phyloP scores from a whole-genome alignment of 441 rosid species.

The Euphorbia schlechtendalii region DNA sequence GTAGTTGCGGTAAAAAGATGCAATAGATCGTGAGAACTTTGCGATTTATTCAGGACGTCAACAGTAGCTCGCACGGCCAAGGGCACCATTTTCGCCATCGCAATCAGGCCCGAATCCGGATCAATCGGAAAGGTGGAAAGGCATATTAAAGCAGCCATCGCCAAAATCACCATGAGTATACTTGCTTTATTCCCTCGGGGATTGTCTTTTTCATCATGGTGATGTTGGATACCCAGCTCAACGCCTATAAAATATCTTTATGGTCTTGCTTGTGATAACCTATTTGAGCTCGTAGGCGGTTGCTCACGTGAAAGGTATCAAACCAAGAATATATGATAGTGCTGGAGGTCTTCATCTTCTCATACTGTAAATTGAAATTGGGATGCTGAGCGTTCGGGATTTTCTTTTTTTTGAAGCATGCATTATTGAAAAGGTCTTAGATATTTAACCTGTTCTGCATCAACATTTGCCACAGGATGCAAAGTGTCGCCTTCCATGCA shows the following conservation, averaged over 20 bases:
- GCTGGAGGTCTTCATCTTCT: too few species aligned
- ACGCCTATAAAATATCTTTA: too few species aligned
- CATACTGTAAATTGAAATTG: too few species aligned
- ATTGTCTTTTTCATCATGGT: background rate
- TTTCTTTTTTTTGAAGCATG: too few species aligned
- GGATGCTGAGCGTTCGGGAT: too few species aligned
- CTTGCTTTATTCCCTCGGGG: background rate
- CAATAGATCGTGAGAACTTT: background rate
- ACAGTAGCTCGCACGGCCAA: background rate
- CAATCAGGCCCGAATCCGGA: background rate
- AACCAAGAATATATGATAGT: background rate
- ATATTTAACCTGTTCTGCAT: background rate
- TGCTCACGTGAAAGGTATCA: background rate
- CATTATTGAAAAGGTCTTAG: background rate
- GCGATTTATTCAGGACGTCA: background rate
- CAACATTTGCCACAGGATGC: background rate
- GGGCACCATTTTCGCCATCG: background rate
- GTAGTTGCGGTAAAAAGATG: slow-evolving; percentile 1
- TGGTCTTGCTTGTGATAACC: background rate
- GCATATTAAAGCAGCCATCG: background rate
- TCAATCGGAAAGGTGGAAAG: background rate
- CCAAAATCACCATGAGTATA: background rate
- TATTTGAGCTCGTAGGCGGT: background rate
- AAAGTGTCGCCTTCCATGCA: slow-evolving; percentile 2
- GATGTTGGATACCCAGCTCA: background rate